Conservation (phyloP, 441 rosid species). For the Rhodomyrtus psidioides region DNA sequence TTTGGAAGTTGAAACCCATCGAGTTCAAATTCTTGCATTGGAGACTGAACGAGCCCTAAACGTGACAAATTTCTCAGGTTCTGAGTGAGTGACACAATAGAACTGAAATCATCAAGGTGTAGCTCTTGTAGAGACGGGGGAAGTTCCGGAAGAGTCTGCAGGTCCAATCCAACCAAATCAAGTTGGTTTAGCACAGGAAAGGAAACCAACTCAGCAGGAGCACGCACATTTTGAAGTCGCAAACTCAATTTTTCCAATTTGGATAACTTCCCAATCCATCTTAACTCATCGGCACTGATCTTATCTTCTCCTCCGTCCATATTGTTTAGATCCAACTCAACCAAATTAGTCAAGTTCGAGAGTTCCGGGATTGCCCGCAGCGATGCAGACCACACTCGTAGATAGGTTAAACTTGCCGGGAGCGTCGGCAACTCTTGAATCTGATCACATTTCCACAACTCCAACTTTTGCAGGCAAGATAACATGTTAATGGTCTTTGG, state of each 20-base stretch:
- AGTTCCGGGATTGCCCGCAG: background rate
- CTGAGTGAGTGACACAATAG: background rate
- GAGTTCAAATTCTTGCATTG: background rate
- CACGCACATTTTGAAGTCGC: background rate
- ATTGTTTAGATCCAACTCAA: background rate
- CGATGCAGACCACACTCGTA: accelerated
- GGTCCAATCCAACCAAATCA: background rate
- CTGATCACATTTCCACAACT: accelerated
- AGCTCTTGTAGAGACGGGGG: background rate
- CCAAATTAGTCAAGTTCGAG: background rate
- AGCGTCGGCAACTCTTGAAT: background rate
- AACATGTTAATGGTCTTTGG: background rate
- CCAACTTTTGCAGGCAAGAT: background rate
- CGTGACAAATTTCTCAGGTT: background rate
- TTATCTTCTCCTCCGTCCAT: background rate
- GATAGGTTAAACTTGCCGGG: background rate
- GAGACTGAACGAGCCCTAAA: background rate
- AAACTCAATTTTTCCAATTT: background rate
- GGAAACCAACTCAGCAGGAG: background rate
- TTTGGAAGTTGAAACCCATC: background rate
- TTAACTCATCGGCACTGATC: background rate
- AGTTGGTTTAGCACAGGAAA: background rate
- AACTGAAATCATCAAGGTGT: background rate
- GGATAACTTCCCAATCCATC: background rate
- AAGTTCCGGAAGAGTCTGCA: background rate